A percentile compares a stretch with the other conserved stretches of the same genome.
Evolutionary conservation across 441 rosid species (phyloP).

Genomic region (Gossypium trilobum): DNA sequence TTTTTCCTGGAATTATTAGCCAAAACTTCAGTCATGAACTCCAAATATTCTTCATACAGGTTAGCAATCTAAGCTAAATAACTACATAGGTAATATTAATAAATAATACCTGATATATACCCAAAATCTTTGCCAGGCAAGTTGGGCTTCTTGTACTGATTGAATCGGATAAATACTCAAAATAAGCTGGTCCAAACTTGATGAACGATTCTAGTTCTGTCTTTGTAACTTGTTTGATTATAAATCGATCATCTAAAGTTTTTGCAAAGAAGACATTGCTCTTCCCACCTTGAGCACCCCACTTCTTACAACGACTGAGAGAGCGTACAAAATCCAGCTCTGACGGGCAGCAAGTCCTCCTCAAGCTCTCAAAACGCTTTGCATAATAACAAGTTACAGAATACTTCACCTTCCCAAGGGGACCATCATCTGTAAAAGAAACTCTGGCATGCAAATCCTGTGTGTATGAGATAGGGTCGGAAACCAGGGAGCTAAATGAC

Average conservation of each 20-base stretch:
- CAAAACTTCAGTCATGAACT: neutral
- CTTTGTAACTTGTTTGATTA: constrained; percentile 68
- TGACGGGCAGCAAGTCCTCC: constrained; percentile 60
- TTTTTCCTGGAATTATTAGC: neutral
- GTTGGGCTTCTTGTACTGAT: constrained; percentile 53
- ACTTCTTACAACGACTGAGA: constrained; percentile 68
- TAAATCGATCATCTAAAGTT: constrained; percentile 64
- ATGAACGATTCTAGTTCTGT: constrained; percentile 71
- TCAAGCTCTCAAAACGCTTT: constrained; percentile 59
- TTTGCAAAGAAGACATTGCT: constrained; percentile 77
- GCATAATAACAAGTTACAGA: constrained; percentile 62
- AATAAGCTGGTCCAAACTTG: constrained; percentile 59
- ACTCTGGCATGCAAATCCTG: constrained; percentile 52
- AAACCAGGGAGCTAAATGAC: constrained; percentile 43
- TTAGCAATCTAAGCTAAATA: neutral
- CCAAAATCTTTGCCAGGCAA: constrained; percentile 66
- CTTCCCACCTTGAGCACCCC: constrained; percentile 83
- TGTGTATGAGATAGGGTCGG: constrained; percentile 36
- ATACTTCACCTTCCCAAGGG: constrained; percentile 52
- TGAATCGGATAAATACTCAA: constrained; percentile 50
- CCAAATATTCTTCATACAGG: neutral
- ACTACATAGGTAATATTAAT: neutral
- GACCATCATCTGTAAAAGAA: constrained; percentile 51
- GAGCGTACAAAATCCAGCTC: constrained; percentile 59
- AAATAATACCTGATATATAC: constrained; percentile 62